These are phyloP conservation scores for Rhizopus microsporus DNA, from an alignment of 371 early-diverging fungal genomes.

Conservation along the genomic window DNA sequence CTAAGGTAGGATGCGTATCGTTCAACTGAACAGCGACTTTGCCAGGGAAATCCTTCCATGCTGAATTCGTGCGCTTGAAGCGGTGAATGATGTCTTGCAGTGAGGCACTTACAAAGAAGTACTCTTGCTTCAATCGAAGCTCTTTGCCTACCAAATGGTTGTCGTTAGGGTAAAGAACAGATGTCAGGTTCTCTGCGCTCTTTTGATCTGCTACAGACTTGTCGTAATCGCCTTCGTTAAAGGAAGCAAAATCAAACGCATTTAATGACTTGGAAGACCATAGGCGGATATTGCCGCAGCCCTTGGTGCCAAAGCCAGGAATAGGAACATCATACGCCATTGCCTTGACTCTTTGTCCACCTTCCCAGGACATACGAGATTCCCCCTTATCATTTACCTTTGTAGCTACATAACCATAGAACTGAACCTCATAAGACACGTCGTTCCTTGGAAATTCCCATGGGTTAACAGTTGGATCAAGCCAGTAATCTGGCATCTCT, in stretches of 20 bases:
- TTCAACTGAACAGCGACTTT: slow-evolving; percentile 94
- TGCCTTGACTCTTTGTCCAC: slow-evolving; percentile 80
- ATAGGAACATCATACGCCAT: slow-evolving; percentile 94
- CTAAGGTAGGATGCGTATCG: slow-evolving; percentile 82
- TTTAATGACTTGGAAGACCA: slow-evolving; percentile 87
- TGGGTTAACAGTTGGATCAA: slow-evolving; percentile 78
- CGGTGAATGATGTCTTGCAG: slow-evolving; percentile 85
- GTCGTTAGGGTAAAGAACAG: slow-evolving; percentile 93
- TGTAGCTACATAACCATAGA: slow-evolving; percentile 81
- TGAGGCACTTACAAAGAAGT: slow-evolving; percentile 89
- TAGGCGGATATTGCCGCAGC: slow-evolving; percentile 91
- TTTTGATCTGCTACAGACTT: slow-evolving; percentile 85
- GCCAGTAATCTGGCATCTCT: slow-evolving; percentile 91
- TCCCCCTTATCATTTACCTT: slow-evolving; percentile 62
- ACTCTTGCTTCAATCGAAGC: slow-evolving; percentile 93
- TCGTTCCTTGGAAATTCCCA: slow-evolving; percentile 94
- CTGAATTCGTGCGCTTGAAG: slow-evolving; percentile 81
- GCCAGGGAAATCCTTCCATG: slow-evolving; percentile 86
- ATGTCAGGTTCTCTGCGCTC: slow-evolving; percentile 89
- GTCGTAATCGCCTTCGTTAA: slow-evolving; percentile 91
- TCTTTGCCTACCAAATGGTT: slow-evolving; percentile 93
- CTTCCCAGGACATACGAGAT: slow-evolving; percentile 79
- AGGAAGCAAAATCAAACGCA: slow-evolving; percentile 78
- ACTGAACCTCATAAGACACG: slow-evolving; percentile 80
- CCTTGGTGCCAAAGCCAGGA: slow-evolving; percentile 85